Evolutionary conservation across 768 basidiomycete genomes (phyloP), one percentile per base, ranked within the genome.

Genomic region (Rhodotorula sphaerocarpa): DNA sequence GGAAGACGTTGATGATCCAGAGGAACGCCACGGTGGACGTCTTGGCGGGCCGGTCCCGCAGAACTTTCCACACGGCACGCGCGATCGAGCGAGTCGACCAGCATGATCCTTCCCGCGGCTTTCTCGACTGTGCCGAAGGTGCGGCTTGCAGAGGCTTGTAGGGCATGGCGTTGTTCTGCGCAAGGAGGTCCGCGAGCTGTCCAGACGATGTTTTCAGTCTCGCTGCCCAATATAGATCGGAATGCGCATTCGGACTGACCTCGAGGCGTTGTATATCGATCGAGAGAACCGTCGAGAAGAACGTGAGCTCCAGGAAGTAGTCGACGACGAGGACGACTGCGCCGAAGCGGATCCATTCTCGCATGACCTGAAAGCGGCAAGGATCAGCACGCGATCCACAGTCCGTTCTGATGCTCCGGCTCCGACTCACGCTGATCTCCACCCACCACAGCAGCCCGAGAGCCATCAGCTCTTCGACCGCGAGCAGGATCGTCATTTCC

Each of bases 221-320:
- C 55, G 50, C 48, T 48, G 10, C 53, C 33, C 55, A 52, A 33
- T 31, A 72, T 34, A 72, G 33, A 31, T 41, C 39, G n/a, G n/a
- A n/a, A n/a, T n/a, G n/a, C n/a, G n/a, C n/a, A n/a, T n/a, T 60
- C 31, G 76, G 80, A 52, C 70, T 83, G 85, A 60, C 61, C 78
- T 93, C 93, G 30, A 99, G 76, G 50, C 93, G 83, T 69, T 95
- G 91, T 50, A 96, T 84, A 77, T 99, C 93, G 69, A 99, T 95
- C 0, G 90, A 90, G 28, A 99, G 78, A 31, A 95, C 90, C 11
- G 92, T 87, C 67, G 92, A 79, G 76, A 93, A 96, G 77, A 96
- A 93, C 0, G 90, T 95, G 72, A 95, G 89, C 21, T 93, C 86
- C 63, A 97, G 80, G 77, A 92, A 93, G 90, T 90, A 97, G 74